Evolutionary conservation across 345 rosid species (phyloP).

Genomic region (Populus tremula): DNA sequence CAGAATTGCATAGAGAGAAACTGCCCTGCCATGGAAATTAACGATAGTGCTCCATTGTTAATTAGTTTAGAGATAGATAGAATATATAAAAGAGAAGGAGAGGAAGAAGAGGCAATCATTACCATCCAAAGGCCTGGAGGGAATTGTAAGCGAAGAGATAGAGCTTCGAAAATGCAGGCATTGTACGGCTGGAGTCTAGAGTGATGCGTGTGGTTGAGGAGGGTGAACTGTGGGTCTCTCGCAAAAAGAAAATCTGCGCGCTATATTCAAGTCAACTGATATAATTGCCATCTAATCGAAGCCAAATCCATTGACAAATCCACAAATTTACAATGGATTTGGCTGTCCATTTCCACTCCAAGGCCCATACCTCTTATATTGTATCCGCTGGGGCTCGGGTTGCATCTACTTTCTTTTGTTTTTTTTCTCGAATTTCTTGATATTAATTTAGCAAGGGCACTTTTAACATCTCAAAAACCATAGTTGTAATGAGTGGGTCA

Average conservation of each 20-base stretch:
- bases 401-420: too few species aligned
- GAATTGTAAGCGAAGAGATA: conserved; percentile 74
- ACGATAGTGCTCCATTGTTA: not conserved
- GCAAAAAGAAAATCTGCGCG: not conserved
- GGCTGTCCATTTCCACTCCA: not conserved
- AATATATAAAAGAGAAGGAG: not conserved
- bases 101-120: not conserved
- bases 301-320: too few species aligned
- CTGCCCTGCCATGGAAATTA: conserved; percentile 36
- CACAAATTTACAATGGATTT: not conserved
- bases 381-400: not conserved
- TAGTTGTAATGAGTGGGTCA: too few species aligned
- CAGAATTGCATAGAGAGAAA: conserved; percentile 45
- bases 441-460: too few species aligned
- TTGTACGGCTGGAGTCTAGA: not conserved
- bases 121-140: conserved; percentile 71
- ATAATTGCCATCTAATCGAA: too few species aligned
- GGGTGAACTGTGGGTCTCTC: not conserved
- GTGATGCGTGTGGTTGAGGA: not conserved
- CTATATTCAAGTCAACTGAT: not conserved
- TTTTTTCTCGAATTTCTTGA: too few species aligned
- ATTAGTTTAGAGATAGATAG: not conserved
- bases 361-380: not conserved
- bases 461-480: too few species aligned
- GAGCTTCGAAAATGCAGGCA: conserved; percentile 26